Evolutionary conservation across 176 grass and related monocot genomes (phyloP).

Genomic region (Ampelocalamus luodianensis): DNA sequence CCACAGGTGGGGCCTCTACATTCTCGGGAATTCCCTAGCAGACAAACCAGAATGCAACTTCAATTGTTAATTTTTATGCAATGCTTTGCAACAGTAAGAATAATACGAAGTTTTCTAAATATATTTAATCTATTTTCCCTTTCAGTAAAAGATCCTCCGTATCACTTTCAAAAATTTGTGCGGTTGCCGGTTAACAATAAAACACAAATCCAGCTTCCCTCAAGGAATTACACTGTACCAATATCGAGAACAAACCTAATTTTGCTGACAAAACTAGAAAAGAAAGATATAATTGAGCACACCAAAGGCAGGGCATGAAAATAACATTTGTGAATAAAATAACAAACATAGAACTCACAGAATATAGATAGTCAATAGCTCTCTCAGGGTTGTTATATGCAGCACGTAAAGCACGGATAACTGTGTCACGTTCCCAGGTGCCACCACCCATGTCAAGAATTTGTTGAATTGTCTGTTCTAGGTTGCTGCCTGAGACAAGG

Average conservation of each 20-base stretch:
- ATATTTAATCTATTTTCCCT: not conserved
- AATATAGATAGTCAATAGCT: constrained; percentile 96
- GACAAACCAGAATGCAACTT: constrained; percentile 26
- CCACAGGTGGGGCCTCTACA: constrained; percentile 61
- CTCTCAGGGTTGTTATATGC: constrained; percentile 99
- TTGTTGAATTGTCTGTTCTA: constrained; percentile 87
- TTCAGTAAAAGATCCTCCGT: not conserved
- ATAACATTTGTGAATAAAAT: not conserved
- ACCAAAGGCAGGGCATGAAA: constrained; percentile 22
- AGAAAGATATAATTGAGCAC: not conserved
- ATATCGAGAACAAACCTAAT: not conserved
- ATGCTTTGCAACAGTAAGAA: not conserved
- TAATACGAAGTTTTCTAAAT: not conserved
- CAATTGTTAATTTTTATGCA: not conserved
- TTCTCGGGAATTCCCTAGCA: constrained; percentile 89
- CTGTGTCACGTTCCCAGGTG: constrained; percentile 86
- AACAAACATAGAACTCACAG: constrained; percentile 64
- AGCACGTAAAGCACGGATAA: constrained; percentile 86
- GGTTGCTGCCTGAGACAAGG: constrained; percentile 74
- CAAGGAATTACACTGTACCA: not conserved
- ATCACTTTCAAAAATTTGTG: not conserved
- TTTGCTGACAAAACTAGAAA: not conserved
- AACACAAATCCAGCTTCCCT: not conserved
- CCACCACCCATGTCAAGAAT: constrained; percentile 97
- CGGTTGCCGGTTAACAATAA: not conserved